Percentiles rank a stretch among this genome's conserved stretches.
phyloP scores from a whole-genome alignment of 2,329 filamentous ascomycete genomes.

The Zalaria obscura region DNA sequence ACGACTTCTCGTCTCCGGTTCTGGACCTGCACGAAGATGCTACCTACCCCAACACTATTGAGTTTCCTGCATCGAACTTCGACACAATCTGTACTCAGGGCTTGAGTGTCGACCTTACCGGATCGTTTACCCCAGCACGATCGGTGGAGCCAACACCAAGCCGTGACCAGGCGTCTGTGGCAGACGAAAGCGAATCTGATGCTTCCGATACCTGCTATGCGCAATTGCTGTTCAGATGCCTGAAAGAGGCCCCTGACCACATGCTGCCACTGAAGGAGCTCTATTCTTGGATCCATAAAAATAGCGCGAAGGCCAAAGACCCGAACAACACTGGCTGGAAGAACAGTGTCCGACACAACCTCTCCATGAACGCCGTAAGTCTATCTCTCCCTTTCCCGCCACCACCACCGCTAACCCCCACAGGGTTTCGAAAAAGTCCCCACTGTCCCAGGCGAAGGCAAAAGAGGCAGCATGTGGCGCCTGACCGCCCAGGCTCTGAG shows the following conservation, averaged over 20 bases:
- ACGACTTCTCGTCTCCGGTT: no score
- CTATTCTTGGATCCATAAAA: slow-evolving; percentile 75
- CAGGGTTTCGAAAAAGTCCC: slow-evolving; percentile 44
- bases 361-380: slow-evolving; percentile 87
- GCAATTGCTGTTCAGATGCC: slow-evolving; percentile 61
- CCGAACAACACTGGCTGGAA: slow-evolving; percentile 58
- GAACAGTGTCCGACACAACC: slow-evolving; percentile 88
- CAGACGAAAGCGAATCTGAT: slow-evolving; percentile 8
- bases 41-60: no score
- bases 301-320: slow-evolving; percentile 61
- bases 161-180: no score
- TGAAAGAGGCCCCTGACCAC: slow-evolving; percentile 51
- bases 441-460: slow-evolving; percentile 33
- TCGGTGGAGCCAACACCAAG: no score
- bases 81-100: no score
- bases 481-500: slow-evolving; percentile 60
- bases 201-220: slow-evolving; percentile 44
- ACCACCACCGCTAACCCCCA: no score
- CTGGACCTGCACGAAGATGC: no score
- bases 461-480: slow-evolving; percentile 65
- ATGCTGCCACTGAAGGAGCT: slow-evolving; percentile 74
- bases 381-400: neutral
- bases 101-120: no score
- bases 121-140: no score
- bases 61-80: no score